A percentile compares a stretch with the other conserved stretches of the same genome.
Conservation (phyloP, 139 green algal species). For the Mychonastes homosphaera region DNA sequence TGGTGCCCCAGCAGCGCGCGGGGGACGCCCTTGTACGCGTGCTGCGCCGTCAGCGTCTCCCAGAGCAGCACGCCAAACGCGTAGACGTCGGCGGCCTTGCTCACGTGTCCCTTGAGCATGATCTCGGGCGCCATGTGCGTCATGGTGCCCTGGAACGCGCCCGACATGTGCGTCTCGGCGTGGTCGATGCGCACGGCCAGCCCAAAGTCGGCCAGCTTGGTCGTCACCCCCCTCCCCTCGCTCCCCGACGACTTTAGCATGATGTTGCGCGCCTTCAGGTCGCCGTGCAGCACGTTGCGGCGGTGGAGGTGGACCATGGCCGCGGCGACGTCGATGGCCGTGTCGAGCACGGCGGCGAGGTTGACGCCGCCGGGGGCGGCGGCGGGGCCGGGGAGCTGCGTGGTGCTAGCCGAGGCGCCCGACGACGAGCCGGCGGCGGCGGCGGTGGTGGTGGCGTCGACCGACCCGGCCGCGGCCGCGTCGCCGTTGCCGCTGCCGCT, state of each 20-base stretch:
- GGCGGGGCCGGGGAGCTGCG: too few relatives aligned
- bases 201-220: constrained; percentile 44
- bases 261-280: constrained; percentile 52
- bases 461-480: too few relatives aligned
- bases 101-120: constrained; percentile 30
- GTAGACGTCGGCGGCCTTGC: constrained; percentile 39
- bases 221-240: constrained; percentile 19
- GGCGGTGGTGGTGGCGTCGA: too few relatives aligned
- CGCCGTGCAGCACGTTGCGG: constrained; percentile 35
- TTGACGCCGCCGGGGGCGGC: too few relatives aligned
- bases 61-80: constrained; percentile 31
- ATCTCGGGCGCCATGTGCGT: constrained; percentile 33
- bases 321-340: constrained; percentile 32
- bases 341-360: constrained; percentile 33
- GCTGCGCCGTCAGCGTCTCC: background rate
- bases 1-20: constrained; percentile 21
- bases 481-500: too few relatives aligned
- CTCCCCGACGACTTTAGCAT: constrained; percentile 37
- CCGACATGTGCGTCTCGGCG: constrained; percentile 29
- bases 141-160: constrained; percentile 24
- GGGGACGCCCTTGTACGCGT: constrained; percentile 25
- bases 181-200: constrained; percentile 41
- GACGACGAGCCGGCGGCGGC: too few relatives aligned
- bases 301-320: constrained; percentile 46
- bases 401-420: too few relatives aligned